A percentile compares a stretch with the other conserved stretches of the same genome.
phyloP scores from a whole-genome alignment of 345 rosid species.

The Nephelium lappaceum region DNA sequence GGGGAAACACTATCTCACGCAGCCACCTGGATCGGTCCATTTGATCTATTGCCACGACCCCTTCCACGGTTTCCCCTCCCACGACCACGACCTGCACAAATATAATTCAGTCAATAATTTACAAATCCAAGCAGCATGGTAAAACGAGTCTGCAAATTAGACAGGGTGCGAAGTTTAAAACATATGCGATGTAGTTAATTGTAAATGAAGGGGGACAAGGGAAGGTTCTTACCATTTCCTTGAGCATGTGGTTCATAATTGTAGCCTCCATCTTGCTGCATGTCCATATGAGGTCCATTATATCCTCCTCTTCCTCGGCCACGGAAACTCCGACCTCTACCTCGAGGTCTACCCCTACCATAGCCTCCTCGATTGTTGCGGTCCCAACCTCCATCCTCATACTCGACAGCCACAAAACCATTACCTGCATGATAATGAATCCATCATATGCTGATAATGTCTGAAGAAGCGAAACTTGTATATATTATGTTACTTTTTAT shows the following conservation, averaged over 20 bases:
- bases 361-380: slow-evolving; percentile 64
- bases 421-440: slow-evolving; percentile 51
- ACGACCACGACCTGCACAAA: slow-evolving; percentile 63
- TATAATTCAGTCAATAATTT: not conserved
- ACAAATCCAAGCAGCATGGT: not conserved
- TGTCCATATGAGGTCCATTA: slow-evolving; percentile 68
- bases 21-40: slow-evolving; percentile 59
- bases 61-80: slow-evolving; percentile 73
- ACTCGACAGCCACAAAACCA: slow-evolving; percentile 62
- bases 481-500: no score
- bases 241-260: slow-evolving; percentile 58
- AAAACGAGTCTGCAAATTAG: not conserved
- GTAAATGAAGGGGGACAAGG: not conserved
- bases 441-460: not conserved
- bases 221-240: slow-evolving; percentile 32
- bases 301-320: slow-evolving; percentile 90
- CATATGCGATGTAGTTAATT: not conserved
- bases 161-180: not conserved
- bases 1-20: slow-evolving; percentile 38
- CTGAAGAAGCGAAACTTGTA: not conserved
- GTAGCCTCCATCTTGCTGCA: slow-evolving; percentile 70
- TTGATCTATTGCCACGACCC: slow-evolving; percentile 64
- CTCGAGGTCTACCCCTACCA: slow-evolving; percentile 83
- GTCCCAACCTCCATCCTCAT: slow-evolving; percentile 82
- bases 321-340: slow-evolving; percentile 76